Evolutionary conservation across 352 stramenopile species (phyloP).

Genomic region (Phytophthora colocasiae): DNA sequence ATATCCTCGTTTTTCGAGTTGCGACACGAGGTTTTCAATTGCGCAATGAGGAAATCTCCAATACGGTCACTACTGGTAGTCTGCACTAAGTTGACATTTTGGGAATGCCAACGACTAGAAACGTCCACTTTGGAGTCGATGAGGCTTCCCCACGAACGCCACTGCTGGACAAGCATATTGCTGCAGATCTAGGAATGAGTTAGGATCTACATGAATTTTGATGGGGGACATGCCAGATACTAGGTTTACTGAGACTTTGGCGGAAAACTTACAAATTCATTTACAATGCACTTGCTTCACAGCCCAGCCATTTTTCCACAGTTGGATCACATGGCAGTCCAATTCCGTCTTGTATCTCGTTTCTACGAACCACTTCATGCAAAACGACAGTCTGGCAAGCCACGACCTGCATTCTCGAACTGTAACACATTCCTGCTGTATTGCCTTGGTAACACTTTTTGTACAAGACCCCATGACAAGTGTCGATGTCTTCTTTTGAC

Average conservation of each 20-base stretch:
- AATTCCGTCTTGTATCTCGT: slow-evolving; percentile 29
- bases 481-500: slow-evolving; percentile 9
- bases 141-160: slow-evolving; percentile 1
- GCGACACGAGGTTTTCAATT: neutral
- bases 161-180: neutral
- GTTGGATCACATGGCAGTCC: slow-evolving; percentile 23
- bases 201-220: no score
- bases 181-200: no score
- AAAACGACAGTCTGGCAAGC: slow-evolving; percentile 18
- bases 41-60: slow-evolving; percentile 4
- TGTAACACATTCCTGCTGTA: neutral
- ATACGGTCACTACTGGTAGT: neutral
- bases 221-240: no score
- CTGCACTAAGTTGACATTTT: neutral
- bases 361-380: slow-evolving; percentile 22
- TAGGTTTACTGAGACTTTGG: no score
- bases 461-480: slow-evolving; percentile 31
- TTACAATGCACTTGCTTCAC: neutral
- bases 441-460: slow-evolving; percentile 20
- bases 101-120: slow-evolving; percentile 10
- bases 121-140: neutral
- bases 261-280: no score
- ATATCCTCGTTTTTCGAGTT: no score
- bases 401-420: slow-evolving; percentile 11
- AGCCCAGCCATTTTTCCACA: slow-evolving; percentile 41